Conservation (phyloP, 2,329 filamentous ascomycete species). For the Metarhizium guizhouense region DNA sequence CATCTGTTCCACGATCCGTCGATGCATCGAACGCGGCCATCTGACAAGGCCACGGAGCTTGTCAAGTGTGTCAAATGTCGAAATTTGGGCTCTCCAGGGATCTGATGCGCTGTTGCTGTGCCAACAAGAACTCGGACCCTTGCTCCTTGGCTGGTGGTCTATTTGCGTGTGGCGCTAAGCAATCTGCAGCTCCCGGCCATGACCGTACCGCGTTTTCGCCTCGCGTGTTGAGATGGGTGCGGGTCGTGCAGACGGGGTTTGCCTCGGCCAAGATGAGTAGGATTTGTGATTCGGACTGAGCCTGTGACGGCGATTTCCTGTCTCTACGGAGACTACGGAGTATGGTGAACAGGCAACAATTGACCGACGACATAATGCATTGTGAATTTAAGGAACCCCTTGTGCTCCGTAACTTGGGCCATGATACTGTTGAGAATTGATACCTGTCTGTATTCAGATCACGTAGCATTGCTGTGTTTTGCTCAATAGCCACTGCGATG, state of each 20-base stretch:
- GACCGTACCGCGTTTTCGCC: background rate
- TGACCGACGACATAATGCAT: no score
- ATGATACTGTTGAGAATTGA: no score
- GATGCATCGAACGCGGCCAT: background rate
- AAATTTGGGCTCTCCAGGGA: background rate
- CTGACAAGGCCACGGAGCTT: background rate
- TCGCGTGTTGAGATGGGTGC: background rate
- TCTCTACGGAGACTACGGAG: background rate
- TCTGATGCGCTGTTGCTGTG: background rate
- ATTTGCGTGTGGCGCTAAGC: background rate
- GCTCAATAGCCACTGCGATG: no score
- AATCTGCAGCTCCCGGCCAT: background rate
- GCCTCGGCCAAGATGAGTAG: background rate
- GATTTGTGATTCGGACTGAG: background rate
- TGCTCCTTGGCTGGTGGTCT: background rate
- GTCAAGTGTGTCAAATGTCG: background rate
- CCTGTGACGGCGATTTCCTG: background rate
- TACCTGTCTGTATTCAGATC: no score
- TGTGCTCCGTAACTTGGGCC: no score
- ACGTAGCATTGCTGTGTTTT: no score
- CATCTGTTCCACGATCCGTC: background rate
- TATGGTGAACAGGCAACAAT: no score
- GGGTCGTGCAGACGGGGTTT: background rate
- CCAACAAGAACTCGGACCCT: background rate
- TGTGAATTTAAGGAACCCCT: no score